A percentile compares a stretch with the other conserved stretches of the same genome.
Evolutionary conservation across 2,329 filamentous ascomycete genomes (phyloP).

Genomic region (Penicillium sumatraense): DNA sequence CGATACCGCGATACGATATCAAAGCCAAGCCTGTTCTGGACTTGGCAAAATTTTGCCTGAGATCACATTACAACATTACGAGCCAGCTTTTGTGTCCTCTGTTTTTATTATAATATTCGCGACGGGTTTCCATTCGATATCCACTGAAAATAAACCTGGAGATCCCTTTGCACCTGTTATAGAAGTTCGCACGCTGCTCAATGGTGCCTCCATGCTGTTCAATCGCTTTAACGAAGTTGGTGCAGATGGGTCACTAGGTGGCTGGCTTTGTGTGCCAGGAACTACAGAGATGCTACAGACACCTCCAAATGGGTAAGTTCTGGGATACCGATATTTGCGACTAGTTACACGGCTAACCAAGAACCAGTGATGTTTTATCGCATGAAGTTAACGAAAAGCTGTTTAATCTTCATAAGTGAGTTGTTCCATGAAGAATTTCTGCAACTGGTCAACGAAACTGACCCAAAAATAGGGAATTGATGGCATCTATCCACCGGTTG

Average conservation of each 20-base stretch:
- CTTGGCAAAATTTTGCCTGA: conserved; percentile 40
- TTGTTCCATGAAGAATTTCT: neutral
- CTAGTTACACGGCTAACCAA: neutral
- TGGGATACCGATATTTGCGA: neutral
- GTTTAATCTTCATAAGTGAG: conserved; percentile 24
- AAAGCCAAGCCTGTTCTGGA: conserved; percentile 40
- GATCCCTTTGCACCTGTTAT: conserved; percentile 34
- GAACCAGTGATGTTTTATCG: neutral
- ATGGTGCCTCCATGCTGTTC: conserved; percentile 37
- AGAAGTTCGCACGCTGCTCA: conserved; percentile 34
- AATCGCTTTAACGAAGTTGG: conserved; percentile 28
- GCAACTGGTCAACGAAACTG: neutral
- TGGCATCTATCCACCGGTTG: conserved; percentile 29
- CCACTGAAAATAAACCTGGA: conserved; percentile 25
- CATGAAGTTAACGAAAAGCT: conserved; percentile 10
- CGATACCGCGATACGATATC: conserved; percentile 41
- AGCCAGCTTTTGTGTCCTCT: conserved; percentile 47
- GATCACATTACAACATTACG: conserved; percentile 47
- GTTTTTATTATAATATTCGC: conserved; percentile 46
- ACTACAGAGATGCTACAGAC: conserved; percentile 14
- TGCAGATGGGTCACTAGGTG: conserved; percentile 27
- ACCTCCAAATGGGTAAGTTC: conserved; percentile 6
- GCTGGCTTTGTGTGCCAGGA: conserved; percentile 28
- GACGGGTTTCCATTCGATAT: conserved; percentile 36
- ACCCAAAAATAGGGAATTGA: conserved; percentile 23